These are phyloP conservation scores for Albatrellus sp. DNA, from an alignment of 1,284 basidiomycete species.

Conservation along the genomic window DNA sequence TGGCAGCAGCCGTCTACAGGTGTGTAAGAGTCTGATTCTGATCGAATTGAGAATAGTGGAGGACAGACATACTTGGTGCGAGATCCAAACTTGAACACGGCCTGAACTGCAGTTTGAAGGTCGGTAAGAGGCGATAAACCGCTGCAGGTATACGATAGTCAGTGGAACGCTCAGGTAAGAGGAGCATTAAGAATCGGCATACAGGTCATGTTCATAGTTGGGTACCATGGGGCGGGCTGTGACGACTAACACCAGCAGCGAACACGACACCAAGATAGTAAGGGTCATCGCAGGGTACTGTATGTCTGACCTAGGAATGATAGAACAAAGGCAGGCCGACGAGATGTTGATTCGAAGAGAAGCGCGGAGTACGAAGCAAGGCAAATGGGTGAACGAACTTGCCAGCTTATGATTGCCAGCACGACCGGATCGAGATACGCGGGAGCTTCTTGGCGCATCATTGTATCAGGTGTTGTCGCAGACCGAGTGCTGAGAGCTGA, in stretches of 20 bases:
- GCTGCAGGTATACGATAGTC: conserved; percentile 2
- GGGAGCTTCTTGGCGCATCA: too few relatives aligned
- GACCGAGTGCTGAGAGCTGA: too few relatives aligned
- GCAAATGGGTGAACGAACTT: neutral
- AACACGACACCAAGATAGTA: conserved; percentile 27
- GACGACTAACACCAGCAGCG: conserved; percentile 33
- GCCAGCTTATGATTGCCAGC: too few relatives aligned
- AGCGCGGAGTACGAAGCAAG: neutral
- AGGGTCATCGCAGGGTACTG: conserved; percentile 24
- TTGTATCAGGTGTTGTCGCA: too few relatives aligned
- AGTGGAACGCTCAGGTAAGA: neutral
- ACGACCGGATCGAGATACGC: too few relatives aligned
- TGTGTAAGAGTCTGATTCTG: neutral
- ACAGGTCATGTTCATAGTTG: neutral
- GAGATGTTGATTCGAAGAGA: neutral
- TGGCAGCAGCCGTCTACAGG: conserved; percentile 5
- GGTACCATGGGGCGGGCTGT: conserved; percentile 26
- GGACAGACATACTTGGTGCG: conserved; percentile 21
- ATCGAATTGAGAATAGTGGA: neutral
- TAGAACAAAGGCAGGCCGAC: neutral
- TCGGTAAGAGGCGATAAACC: conserved; percentile 13
- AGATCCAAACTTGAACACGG: conserved; percentile 24
- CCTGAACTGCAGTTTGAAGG: conserved; percentile 24
- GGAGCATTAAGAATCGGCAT: neutral
- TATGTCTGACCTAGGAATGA: too few relatives aligned